phyloP scores from a whole-genome alignment of 148 eudicot species.

The Heliamphora exappendiculata region DNA sequence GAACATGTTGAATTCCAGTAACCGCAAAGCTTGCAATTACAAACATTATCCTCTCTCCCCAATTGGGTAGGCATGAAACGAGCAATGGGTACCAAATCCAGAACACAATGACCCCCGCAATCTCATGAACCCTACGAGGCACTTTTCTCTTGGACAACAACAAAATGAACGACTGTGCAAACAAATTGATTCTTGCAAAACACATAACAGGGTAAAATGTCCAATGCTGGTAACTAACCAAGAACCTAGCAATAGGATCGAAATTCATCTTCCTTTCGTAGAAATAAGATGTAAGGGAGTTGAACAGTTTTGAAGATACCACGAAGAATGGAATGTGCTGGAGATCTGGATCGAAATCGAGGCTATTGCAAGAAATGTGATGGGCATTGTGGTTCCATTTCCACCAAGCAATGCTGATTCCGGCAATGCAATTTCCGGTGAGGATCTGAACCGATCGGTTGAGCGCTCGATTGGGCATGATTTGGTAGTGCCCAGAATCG shows the following conservation, averaged over 20 bases:
- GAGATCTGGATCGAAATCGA: conserved; percentile 50
- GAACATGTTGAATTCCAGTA: conserved; percentile 46
- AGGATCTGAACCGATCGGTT: conserved; percentile 32
- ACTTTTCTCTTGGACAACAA: conserved; percentile 34
- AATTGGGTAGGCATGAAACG: conserved; percentile 37
- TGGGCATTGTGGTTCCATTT: conserved; percentile 53
- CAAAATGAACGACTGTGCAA: conserved; percentile 36
- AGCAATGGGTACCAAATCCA: conserved; percentile 55
- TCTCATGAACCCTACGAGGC: conserved; percentile 29
- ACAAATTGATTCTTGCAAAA: conserved; percentile 33
- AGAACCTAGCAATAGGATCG: conserved; percentile 32
- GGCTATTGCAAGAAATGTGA: conserved; percentile 46
- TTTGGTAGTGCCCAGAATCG: conserved; percentile 53
- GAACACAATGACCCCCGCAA: conserved; percentile 30
- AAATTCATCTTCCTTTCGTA: conserved; percentile 39
- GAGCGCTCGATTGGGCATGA: conserved; percentile 25
- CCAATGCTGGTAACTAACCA: conserved; percentile 46
- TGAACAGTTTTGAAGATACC: conserved; percentile 37
- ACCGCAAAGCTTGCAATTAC: conserved; percentile 27
- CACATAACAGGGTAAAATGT: conserved; percentile 48
- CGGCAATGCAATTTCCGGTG: conserved; percentile 41
- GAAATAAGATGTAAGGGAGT: conserved; percentile 34
- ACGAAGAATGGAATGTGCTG: conserved; percentile 47
- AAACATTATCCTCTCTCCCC: conserved; percentile 35
- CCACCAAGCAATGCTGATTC: conserved; percentile 59